A percentile compares a stretch with the other conserved stretches of the same genome.
Evolutionary conservation across 352 stramenopile genomes (phyloP).

Genomic region (Pythium myriotylum): DNA sequence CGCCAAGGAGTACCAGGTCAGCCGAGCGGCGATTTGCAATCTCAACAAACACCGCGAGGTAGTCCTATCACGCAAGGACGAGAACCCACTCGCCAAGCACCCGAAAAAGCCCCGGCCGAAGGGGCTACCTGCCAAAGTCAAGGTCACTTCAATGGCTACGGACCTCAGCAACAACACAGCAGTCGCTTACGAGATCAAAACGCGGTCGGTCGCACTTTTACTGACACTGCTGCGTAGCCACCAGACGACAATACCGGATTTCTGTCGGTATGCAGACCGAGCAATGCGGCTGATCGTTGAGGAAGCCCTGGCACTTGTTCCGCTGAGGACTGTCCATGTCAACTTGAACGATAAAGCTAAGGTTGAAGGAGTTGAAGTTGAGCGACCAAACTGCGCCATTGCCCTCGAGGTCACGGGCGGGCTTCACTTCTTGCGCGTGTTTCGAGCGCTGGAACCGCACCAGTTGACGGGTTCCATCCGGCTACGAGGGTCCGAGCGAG

Average conservation of each 20-base stretch:
- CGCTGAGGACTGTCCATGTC: conserved; percentile 7
- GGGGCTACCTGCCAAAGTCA: conserved; percentile 1
- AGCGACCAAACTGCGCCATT: conserved; percentile 6
- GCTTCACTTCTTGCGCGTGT: conserved; percentile 15
- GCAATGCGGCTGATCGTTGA: conserved; percentile 58
- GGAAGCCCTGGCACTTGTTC: conserved; percentile 38
- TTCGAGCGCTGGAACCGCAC: conserved; percentile 18
- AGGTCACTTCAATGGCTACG: background rate
- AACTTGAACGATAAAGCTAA: background rate
- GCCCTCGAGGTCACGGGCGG: conserved; percentile 12
- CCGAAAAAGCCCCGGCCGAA: conserved; percentile 47
- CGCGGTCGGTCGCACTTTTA: conserved; percentile 36
- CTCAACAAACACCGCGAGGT: conserved; percentile 58
- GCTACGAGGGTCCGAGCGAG: background rate
- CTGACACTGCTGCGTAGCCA: conserved; percentile 43
- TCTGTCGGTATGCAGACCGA: conserved; percentile 41
- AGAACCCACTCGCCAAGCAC: conserved; percentile 60
- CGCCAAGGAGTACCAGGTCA: conserved; percentile 69
- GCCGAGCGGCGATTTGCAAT: conserved; percentile 64
- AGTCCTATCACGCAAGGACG: conserved; percentile 45
- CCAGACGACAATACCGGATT: conserved; percentile 32
- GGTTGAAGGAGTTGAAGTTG: conserved; percentile 8
- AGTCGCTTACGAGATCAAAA: conserved; percentile 41
- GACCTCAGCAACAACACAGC: conserved; percentile 1
- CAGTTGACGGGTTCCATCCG: conserved; percentile 16